Evolutionary conservation across 768 basidiomycete species (phyloP).

Genomic region (Pleurotus djamor): DNA sequence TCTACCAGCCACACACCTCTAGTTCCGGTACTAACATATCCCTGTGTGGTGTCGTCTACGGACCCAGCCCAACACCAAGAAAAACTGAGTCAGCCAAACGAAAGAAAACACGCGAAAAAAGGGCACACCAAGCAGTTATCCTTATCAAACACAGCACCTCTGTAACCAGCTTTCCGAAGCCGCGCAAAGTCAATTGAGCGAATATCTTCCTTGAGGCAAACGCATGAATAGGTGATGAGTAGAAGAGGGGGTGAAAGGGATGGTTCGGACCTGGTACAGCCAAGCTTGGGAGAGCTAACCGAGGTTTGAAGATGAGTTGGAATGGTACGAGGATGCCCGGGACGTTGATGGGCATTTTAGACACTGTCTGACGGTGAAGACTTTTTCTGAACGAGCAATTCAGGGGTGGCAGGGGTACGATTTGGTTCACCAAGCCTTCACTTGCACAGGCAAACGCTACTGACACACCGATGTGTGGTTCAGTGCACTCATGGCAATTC

Average conservation of each 20-base stretch:
- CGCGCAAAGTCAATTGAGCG: conserved; percentile 78
- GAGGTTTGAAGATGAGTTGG: conserved; percentile 66
- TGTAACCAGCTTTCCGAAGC: conserved; percentile 73
- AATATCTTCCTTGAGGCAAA: conserved; percentile 65
- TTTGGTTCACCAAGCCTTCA: background rate
- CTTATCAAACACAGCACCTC: conserved; percentile 94
- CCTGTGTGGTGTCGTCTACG: conserved; percentile 75
- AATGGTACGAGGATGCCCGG: conserved; percentile 69
- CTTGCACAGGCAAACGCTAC: too few species aligned
- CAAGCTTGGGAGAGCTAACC: conserved; percentile 65
- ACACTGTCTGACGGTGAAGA: background rate
- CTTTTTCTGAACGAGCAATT: too few species aligned
- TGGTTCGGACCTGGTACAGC: conserved; percentile 55
- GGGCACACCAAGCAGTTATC: conserved; percentile 85
- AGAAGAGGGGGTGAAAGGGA: too few species aligned
- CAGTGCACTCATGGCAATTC: too few species aligned
- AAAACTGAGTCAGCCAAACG: background rate
- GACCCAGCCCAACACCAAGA: background rate
- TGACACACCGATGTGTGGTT: background rate
- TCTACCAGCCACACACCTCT: conserved; percentile 40
- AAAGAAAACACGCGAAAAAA: background rate
- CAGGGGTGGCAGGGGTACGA: background rate
- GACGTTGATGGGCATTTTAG: conserved; percentile 69
- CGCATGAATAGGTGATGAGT: conserved; percentile 7
- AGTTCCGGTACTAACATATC: conserved; percentile 80